Conservation (phyloP, 2,329 filamentous ascomycete species). For the Malbranchea zuffiana region DNA sequence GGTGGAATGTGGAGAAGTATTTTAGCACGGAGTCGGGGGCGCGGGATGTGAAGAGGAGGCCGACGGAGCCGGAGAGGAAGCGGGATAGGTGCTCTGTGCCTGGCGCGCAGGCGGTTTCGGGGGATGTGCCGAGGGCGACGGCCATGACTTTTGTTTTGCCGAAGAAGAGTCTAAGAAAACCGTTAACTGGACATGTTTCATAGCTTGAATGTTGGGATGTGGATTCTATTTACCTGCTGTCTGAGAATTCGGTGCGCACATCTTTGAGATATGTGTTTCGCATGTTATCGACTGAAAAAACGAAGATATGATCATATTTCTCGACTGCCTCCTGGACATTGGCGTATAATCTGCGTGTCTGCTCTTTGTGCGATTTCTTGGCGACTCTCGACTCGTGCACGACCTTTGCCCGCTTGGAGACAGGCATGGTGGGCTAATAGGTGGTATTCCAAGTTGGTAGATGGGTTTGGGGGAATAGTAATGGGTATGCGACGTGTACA, state of each 20-base stretch:
- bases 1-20: slow-evolving; percentile 62
- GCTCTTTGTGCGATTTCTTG: slow-evolving; percentile 87
- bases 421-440: slow-evolving; percentile 56
- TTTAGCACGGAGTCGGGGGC: slow-evolving; percentile 53
- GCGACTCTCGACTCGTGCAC: slow-evolving; percentile 81
- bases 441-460: no score
- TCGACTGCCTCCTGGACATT: slow-evolving; percentile 78
- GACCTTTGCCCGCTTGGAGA: slow-evolving; percentile 85
- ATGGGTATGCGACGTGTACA: no score
- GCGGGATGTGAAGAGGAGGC: slow-evolving; percentile 81
- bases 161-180: slow-evolving; percentile 69
- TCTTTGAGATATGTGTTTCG: slow-evolving; percentile 93
- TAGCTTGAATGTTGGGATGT: slow-evolving; percentile 1
- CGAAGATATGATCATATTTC: slow-evolving; percentile 81
- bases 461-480: no score
- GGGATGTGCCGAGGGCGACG: slow-evolving; percentile 72
- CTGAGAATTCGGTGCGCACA: slow-evolving; percentile 70
- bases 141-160: slow-evolving; percentile 99
- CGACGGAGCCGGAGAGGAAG: slow-evolving; percentile 70
- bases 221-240: slow-evolving; percentile 58
- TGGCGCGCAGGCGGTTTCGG: slow-evolving; percentile 68
- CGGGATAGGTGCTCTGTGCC: slow-evolving; percentile 60
- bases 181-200: slow-evolving; percentile 1
- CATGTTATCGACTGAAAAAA: slow-evolving; percentile 94
- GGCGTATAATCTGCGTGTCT: slow-evolving; percentile 74